Conservation (phyloP, 805 yeast genomes). For the Zygosaccharomyces pseudorouxii region DNA sequence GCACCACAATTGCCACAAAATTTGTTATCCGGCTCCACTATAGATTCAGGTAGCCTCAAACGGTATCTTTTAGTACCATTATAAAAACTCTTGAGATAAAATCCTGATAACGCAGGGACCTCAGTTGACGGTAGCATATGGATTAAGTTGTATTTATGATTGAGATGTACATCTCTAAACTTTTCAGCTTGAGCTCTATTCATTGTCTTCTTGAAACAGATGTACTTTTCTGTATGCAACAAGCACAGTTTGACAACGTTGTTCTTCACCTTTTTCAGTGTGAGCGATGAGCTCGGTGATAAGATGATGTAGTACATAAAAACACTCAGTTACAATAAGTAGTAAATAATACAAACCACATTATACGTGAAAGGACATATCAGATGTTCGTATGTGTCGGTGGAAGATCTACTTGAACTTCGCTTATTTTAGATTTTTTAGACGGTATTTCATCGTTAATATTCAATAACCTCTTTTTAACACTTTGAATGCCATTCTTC, state of each 20-base stretch:
- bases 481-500: constrained; percentile 3
- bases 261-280: not conserved
- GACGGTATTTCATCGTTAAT: not conserved
- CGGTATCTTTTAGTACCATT: constrained; percentile 30
- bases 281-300: not conserved
- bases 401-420: not conserved
- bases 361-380: not conserved
- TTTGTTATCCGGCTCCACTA: constrained; percentile 20
- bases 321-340: not conserved
- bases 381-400: not conserved
- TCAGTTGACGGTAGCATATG: constrained; percentile 25
- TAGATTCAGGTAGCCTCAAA: constrained; percentile 22
- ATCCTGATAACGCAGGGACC: constrained; percentile 25
- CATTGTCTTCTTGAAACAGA: constrained; percentile 9
- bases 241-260: not conserved
- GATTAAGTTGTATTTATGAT: constrained; percentile 28
- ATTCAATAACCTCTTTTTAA: constrained; percentile 11
- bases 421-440: not conserved
- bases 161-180: constrained; percentile 25
- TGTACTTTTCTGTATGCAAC: not conserved
- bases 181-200: constrained; percentile 26
- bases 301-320: not conserved
- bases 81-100: constrained; percentile 31
- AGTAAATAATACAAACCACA: not conserved
- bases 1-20: constrained; percentile 33